Evolutionary conservation across 192 early-diverging fungal genomes (phyloP).

Genomic region (Coemansia sp.): DNA sequence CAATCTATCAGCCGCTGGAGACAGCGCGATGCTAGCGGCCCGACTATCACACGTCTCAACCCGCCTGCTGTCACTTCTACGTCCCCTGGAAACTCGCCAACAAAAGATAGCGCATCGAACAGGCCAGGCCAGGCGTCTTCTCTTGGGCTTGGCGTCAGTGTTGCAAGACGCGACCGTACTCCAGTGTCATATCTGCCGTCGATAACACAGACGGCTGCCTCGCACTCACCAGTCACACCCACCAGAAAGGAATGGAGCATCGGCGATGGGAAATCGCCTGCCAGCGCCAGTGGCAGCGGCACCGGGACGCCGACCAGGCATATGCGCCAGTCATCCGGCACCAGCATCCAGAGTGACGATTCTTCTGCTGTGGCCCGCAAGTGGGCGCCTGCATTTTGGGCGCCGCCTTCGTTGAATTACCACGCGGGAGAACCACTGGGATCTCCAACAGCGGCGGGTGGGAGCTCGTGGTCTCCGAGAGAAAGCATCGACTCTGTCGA

Average conservation of each 20-base stretch:
- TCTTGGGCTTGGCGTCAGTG: constrained; percentile 25
- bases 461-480: constrained; percentile 30
- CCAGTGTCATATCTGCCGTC: neutral
- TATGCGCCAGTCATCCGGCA: neutral
- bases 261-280: neutral
- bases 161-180: constrained; percentile 4
- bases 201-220: neutral
- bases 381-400: constrained; percentile 48
- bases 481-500: constrained; percentile 26
- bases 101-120: neutral
- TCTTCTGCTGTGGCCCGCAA: neutral
- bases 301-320: neutral
- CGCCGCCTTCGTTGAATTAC: constrained; percentile 19
- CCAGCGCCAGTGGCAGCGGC: neutral
- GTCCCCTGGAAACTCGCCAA: neutral
- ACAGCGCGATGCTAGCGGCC: constrained; percentile 9
- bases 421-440: neutral
- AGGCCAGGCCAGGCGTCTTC: neutral
- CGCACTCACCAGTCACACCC: neutral
- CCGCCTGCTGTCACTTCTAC: neutral
- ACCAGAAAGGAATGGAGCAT: neutral
- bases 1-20: constrained; percentile 12
- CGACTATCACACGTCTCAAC: constrained; percentile 20
- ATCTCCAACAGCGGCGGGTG: neutral
- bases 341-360: neutral